These are phyloP conservation scores for Sarocladiaceae sp. DNA, from an alignment of 2,329 filamentous ascomycete genomes.

Conservation along the genomic window DNA sequence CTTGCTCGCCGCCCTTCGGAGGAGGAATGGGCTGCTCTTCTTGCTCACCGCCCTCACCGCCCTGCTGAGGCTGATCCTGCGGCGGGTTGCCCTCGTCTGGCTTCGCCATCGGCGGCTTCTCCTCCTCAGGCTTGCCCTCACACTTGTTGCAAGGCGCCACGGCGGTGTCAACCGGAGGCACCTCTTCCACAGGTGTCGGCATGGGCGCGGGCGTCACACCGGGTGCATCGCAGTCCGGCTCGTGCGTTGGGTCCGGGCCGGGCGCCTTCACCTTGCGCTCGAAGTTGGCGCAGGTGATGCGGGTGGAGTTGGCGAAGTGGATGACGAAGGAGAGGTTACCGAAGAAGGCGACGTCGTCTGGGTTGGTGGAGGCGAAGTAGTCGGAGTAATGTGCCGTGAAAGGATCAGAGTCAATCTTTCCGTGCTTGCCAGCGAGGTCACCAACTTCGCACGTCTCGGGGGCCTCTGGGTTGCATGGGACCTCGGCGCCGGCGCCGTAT, in stretches of 20 bases:
- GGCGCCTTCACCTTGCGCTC: conserved; percentile 15
- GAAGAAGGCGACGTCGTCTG: conserved; percentile 50
- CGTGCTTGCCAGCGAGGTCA: conserved; percentile 70
- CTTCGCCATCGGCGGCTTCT: not conserved
- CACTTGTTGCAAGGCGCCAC: too few relatives aligned
- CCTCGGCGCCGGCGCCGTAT: conserved; percentile 54
- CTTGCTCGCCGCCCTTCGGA: not conserved
- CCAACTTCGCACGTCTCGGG: conserved; percentile 68
- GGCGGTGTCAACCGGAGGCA: not conserved
- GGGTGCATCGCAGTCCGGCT: not conserved
- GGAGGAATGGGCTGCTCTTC: too few relatives aligned
- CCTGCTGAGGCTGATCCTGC: not conserved
- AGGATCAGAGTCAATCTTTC: conserved; percentile 47
- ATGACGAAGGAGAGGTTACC: conserved; percentile 59
- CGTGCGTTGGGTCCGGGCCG: not conserved
- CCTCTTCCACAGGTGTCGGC: not conserved
- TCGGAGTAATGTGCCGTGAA: conserved; percentile 49
- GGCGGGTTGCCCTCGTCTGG: not conserved
- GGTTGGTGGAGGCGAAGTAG: conserved; percentile 47
- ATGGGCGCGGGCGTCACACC: not conserved
- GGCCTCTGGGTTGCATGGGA: conserved; percentile 49
- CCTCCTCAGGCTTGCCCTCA: not conserved
- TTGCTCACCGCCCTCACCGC: not conserved
- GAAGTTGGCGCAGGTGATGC: conserved; percentile 61
- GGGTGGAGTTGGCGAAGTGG: conserved; percentile 57